Evolutionary conservation across 768 basidiomycete genomes (phyloP), one percentile per base, ranked within the genome.

Genomic region (Crassisporium funariophilum): DNA sequence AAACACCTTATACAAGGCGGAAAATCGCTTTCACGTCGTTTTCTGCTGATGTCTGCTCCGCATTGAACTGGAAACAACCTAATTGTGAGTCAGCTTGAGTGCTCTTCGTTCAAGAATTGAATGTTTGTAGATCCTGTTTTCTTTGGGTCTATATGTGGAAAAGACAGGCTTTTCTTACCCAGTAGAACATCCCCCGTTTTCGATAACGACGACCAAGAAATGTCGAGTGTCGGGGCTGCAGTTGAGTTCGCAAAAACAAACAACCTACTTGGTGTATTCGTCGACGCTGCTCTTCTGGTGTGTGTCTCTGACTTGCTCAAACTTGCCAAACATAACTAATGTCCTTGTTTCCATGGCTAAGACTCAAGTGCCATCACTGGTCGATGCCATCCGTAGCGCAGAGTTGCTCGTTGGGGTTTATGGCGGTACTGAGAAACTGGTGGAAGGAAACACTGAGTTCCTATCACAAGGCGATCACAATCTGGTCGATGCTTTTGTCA

Each of bases 11-110:
- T 47, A 71, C 73, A 39, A 83, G 88, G 45, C 77, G 94, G 40
- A 86, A 86, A 55, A 82, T 98, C 50, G 82, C 92, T n/a, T 93
- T 99, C 62, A 86, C 86, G 29, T 95, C 93, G 5, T 98, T 90
- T 65, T 87, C 88, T 38, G 91, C 95, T 7, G 85, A 90, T 61
- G 81, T 93, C 0, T 95, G 93, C 66, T 83, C 90, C 6, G 86
- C 90, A 12, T 67, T 98, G 45, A 98, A 99, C 60, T 98, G 95
- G 97, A 99, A 99, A 68, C 95, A 99, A 67, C 95, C 95, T 10
- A 98, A 98, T 66, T 98, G 95, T 92, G 70, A 68, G 83, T 68
- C 25, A 27, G 24, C 27, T 34, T 37, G 15, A 11, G 49, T 50
- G 29, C 52, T 42, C 20, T 36, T 48, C 49, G 21, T 35, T 45